These are phyloP conservation scores for Aspergillus sclerotiicarbonarius DNA, from an alignment of 495 filamentous ascomycete genomes.

Conservation along the genomic window DNA sequence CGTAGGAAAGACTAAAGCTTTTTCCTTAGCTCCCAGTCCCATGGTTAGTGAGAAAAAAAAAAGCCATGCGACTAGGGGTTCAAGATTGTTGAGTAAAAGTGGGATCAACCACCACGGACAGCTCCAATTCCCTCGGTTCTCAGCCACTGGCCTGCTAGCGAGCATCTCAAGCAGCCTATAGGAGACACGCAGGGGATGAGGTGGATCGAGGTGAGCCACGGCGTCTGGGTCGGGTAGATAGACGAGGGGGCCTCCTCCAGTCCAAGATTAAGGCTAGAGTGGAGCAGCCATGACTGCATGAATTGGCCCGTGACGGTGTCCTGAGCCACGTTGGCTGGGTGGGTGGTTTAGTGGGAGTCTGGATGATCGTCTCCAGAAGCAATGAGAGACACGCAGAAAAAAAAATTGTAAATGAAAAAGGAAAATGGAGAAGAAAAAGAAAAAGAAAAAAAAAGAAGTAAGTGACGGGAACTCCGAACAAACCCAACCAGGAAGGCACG, in stretches of 20 bases:
- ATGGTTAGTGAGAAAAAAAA: too few species aligned
- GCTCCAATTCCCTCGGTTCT: too few species aligned
- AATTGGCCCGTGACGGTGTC: slow-evolving; percentile 3
- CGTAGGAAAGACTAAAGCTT: too few species aligned
- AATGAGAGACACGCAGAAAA: not conserved
- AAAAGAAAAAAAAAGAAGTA: not conserved
- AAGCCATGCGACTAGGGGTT: too few species aligned
- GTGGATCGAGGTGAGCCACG: not conserved
- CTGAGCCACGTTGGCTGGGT: slow-evolving; percentile 11
- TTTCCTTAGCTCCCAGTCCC: too few species aligned
- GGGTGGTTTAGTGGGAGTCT: not conserved
- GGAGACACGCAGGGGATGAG: not conserved
- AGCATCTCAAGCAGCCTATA: not conserved
- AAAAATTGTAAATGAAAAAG: not conserved
- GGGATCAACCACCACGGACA: too few species aligned
- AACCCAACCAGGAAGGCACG: slow-evolving; percentile 1
- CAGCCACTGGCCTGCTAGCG: too few species aligned
- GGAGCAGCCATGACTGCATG: slow-evolving; percentile 5
- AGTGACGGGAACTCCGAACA: slow-evolving; percentile 8
- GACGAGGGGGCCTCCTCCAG: too few species aligned
- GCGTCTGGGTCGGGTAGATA: not conserved
- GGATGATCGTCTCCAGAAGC: too few species aligned
- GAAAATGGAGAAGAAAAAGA: not conserved
- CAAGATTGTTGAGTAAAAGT: too few species aligned
- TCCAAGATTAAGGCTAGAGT: not conserved